Evolutionary conservation across 2,329 filamentous ascomycete species (phyloP), one percentile per base, ranked within the genome.

Genomic region (Fusarium fujikuroi): DNA sequence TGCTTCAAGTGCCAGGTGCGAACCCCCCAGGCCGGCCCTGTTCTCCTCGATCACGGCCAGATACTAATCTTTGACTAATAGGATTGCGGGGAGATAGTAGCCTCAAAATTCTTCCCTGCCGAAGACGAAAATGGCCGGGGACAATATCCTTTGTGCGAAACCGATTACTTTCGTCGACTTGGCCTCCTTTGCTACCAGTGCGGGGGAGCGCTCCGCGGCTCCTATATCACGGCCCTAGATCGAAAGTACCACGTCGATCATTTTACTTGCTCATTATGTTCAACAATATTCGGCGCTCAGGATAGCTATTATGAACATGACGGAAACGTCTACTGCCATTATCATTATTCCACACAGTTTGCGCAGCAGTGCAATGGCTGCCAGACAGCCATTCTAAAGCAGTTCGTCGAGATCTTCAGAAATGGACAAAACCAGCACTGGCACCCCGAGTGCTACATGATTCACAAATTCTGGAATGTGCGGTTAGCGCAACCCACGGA

Each of bases 381-480:
- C 79, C 95, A 97, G 79, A 98, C 95, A 6, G 94, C 96, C 59
- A 99, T 99, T 72, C 87, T 99, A 47, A 99, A 99, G 85, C 96
- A 99, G 81, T 99, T 99, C 81, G 96, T 99, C 69, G 96, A 99
- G 83, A 98, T 99, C 70, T 99, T 95, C 83, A 92, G 96, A 76
- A 98, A 98, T 82, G 95, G 95, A 4, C 93, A 97, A 81, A 98
- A 98, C 80, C 96, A 99, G 80, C 96, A 99, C 81, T 99, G 96
- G 96, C 96, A 99, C 80, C 96, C 96, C 4, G 96, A 99, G 83
- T 99, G 96, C 83, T 99, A 99, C 83, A 99, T 99, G 96, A 99
- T 99, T 72, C 96, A 99, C 85, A 99, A 99, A 80, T 99, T 98
- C 83, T 99, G 96, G 96, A 99, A 98, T 80, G 96, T 99, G 67